Evolutionary conservation across 1,139 yeast genomes (phyloP).

Genomic region (Saccharomycopsis hybrid): DNA sequence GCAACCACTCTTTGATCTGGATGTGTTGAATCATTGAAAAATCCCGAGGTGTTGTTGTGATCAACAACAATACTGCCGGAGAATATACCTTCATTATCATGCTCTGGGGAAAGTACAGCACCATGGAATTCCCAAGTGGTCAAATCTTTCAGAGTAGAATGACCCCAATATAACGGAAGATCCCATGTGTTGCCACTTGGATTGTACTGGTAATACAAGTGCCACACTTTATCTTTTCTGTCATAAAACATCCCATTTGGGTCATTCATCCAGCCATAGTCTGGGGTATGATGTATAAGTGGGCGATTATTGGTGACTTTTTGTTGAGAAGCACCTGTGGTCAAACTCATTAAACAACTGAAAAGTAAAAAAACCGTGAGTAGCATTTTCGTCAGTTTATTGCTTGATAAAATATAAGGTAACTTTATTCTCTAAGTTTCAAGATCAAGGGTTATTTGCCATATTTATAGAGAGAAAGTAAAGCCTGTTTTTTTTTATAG

Average conservation of each 20-base stretch:
- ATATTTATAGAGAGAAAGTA: too few species aligned
- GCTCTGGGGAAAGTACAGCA: constrained; percentile 28
- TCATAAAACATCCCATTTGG: constrained; percentile 29
- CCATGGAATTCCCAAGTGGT: constrained; percentile 30
- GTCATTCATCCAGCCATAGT: constrained; percentile 28
- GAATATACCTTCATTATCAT: constrained; percentile 29
- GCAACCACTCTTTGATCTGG: constrained; percentile 33
- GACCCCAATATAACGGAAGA: constrained; percentile 33
- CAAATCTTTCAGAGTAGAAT: constrained; percentile 32
- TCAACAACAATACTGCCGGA: constrained; percentile 35
- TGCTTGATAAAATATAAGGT: too few species aligned
- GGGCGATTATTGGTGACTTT: too few species aligned
- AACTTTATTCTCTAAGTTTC: too few species aligned
- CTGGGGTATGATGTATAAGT: constrained; percentile 25
- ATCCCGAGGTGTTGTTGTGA: constrained; percentile 32
- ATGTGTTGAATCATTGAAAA: constrained; percentile 27
- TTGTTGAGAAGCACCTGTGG: too few species aligned
- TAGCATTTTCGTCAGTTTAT: too few species aligned
- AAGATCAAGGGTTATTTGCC: too few species aligned
- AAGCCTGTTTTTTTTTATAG: too few species aligned
- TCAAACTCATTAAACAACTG: too few species aligned
- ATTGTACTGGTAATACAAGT: constrained; percentile 33
- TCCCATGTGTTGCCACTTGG: constrained; percentile 30
- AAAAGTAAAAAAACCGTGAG: too few species aligned
- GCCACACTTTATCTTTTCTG: constrained; percentile 26